phyloP scores from a whole-genome alignment of 2,329 filamentous ascomycete genomes.

The Neofusicoccum cordaticola region DNA sequence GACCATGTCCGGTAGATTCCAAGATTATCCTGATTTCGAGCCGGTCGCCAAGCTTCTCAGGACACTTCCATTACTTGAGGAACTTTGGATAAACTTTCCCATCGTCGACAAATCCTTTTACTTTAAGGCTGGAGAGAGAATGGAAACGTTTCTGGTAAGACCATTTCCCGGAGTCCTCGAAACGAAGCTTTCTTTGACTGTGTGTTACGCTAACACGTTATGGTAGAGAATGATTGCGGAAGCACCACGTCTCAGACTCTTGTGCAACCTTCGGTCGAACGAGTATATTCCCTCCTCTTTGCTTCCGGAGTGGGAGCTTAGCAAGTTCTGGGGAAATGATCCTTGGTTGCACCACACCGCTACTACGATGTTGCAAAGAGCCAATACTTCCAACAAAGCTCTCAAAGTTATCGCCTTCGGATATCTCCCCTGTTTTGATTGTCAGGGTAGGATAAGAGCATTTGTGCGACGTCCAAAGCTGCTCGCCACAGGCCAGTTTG shows the following conservation, averaged over 20 bases:
- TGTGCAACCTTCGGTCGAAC: neutral
- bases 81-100: neutral
- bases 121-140: neutral
- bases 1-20: too few relatives aligned
- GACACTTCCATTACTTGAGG: neutral
- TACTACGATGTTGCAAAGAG: neutral
- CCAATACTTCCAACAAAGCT: neutral
- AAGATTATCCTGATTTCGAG: neutral
- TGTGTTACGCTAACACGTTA: neutral
- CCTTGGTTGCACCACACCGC: neutral
- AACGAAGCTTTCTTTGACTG: too few relatives aligned
- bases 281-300: too few relatives aligned
- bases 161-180: neutral
- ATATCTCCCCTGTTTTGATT: neutral
- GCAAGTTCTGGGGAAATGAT: neutral
- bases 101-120: neutral
- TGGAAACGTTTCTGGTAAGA: neutral
- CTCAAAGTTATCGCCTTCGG: neutral
- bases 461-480: neutral
- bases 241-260: neutral
- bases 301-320: too few relatives aligned
- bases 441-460: neutral
- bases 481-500: neutral
- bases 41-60: neutral
- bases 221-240: neutral